Evolutionary conservation across 805 yeast genomes (phyloP), one percentile per base, ranked within the genome.

Genomic region (Metschnikowia dekortorum): DNA sequence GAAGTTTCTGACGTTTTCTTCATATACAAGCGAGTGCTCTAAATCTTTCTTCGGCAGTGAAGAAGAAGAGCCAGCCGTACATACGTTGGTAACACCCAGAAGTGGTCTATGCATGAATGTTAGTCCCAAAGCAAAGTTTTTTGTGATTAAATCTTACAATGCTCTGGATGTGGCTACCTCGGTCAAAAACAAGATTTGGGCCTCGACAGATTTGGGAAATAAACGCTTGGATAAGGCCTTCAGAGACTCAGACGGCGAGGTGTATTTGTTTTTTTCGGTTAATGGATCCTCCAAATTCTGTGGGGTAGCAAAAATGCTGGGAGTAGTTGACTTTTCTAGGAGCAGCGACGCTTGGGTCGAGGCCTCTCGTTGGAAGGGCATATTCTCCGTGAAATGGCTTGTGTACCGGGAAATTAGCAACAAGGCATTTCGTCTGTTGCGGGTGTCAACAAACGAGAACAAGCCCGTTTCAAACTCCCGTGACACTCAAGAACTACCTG

Each of bases 401-500:
- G 56, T 71, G 28, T 68, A 77, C 7, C 76, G 78, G 56, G 82
- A 81, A 53, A 69, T 82, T 6, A 77, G 79, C 39, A 81, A 81
- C 57, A 68, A 64, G 37, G 59, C 59, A 46, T 71, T 83, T 47
- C 76, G 74, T 50, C 76, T 73, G 51, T 66, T 82, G 47, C 63
- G 66, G 47, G 68, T 78, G 6, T 71, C 75, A 3, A 57, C 67
- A 29, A 79, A 80, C 56, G 82, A 75, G 29, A 66, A 67, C 50
- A 71, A 73, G 58, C 78, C 83, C 1, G 81, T 83, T 1, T 78
- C 84, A 1, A 74, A 76, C 54, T 81, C 85, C 16, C 74, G 86
- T 56, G 87, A 83, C 57, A 79, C 85, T 0, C 85, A 82, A 61
- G 83, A 79, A 50, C 56, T 82, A 18, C 82, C 85, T 1, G 67